Evolutionary conservation across 1,139 yeast species (phyloP).

Genomic region (Lodderomyces margitis): DNA sequence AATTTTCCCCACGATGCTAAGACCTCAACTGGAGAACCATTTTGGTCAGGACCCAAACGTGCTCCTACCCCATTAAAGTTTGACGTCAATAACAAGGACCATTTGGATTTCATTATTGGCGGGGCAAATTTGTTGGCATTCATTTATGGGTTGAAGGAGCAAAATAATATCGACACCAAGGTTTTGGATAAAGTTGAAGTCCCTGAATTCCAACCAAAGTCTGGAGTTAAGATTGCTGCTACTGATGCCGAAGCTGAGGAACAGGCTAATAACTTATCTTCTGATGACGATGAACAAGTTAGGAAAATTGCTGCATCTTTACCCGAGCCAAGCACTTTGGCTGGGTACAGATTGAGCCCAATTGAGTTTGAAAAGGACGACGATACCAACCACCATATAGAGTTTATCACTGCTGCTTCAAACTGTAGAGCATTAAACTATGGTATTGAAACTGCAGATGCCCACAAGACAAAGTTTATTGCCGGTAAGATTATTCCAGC

Average conservation of each 20-base stretch:
- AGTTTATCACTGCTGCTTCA: conserved; percentile 95
- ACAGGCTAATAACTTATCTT: conserved; percentile 48
- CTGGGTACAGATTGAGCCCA: conserved; percentile 81
- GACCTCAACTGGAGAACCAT: conserved; percentile 87
- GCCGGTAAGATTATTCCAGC: conserved; percentile 98
- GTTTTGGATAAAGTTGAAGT: conserved; percentile 48
- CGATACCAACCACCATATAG: conserved; percentile 93
- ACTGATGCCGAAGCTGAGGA: conserved; percentile 88
- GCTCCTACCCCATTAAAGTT: conserved; percentile 85
- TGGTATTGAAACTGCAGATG: conserved; percentile 76
- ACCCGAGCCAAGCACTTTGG: conserved; percentile 87
- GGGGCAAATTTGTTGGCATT: conserved; percentile 91
- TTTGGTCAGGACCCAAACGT: conserved; percentile 98
- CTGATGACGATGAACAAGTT: conserved; percentile 56
- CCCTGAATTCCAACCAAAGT: conserved; percentile 62
- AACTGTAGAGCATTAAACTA: conserved; percentile 94
- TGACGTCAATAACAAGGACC: conserved; percentile 73
- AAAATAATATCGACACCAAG: conserved; percentile 35
- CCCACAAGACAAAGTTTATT: conserved; percentile 73
- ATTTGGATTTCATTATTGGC: conserved; percentile 77
- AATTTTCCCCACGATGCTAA: conserved; percentile 94
- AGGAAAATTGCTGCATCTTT: conserved; percentile 67
- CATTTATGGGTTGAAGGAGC: conserved; percentile 78
- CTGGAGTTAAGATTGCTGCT: conserved; percentile 80
- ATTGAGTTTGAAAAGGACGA: conserved; percentile 98